Evolutionary conservation across 805 yeast genomes (phyloP).

Genomic region (Wickerhamia fluorescens): DNA sequence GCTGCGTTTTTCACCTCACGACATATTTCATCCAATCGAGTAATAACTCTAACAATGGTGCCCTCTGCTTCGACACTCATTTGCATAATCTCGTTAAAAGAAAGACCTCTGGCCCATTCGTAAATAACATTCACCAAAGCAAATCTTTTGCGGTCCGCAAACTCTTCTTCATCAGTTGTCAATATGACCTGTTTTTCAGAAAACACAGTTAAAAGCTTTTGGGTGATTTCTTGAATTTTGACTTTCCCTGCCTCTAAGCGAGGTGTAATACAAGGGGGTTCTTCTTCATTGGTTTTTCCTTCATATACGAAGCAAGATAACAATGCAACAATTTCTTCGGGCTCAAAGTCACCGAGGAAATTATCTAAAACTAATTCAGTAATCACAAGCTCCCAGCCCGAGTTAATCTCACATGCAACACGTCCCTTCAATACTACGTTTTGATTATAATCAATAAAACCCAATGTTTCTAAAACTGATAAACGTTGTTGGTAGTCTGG

Average conservation of each 20-base stretch:
- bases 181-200: constrained; percentile 63
- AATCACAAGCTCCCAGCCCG: constrained; percentile 84
- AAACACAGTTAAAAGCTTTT: constrained; percentile 53
- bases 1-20: constrained; percentile 93
- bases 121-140: constrained; percentile 90
- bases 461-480: constrained; percentile 68
- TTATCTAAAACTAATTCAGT: constrained; percentile 90
- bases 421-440: constrained; percentile 86
- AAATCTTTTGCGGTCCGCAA: constrained; percentile 76
- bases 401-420: constrained; percentile 85
- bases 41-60: constrained; percentile 91
- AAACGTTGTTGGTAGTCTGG: constrained; percentile 93
- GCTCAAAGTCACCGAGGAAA: constrained; percentile 85
- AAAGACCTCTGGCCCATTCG: constrained; percentile 95
- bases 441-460: constrained; percentile 67
- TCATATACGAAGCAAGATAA: constrained; percentile 90
- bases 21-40: constrained; percentile 89
- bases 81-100: constrained; percentile 86
- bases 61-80: constrained; percentile 92
- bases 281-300: constrained; percentile 63
- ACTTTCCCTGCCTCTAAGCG: constrained; percentile 63
- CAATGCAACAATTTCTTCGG: constrained; percentile 95
- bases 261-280: constrained; percentile 64
- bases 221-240: constrained; percentile 65
- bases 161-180: constrained; percentile 80